phyloP scores from a whole-genome alignment of 1,284 basidiomycete species.

The Leccinum ponderosum region DNA sequence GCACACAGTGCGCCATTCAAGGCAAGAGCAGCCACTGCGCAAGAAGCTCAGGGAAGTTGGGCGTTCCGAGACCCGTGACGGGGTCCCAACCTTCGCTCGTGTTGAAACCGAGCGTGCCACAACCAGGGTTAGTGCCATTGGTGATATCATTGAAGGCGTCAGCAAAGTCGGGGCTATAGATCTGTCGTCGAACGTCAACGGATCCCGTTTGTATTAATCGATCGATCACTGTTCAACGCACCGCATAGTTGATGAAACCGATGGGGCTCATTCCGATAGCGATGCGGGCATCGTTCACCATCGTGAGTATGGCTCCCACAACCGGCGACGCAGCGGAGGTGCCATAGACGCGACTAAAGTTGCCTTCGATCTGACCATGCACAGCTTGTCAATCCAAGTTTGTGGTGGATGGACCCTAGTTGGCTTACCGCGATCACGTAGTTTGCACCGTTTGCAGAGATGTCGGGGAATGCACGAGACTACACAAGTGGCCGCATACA shows the following conservation, averaged over 20 bases:
- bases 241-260: conserved; percentile 41
- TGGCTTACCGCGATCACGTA: conserved; percentile 36
- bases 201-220: background rate
- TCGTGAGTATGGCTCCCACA: conserved; percentile 44
- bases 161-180: conserved; percentile 27
- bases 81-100: conserved; percentile 42
- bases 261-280: conserved; percentile 38
- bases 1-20: conserved; percentile 9
- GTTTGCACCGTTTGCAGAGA: conserved; percentile 44
- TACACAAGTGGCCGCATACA: background rate
- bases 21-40: conserved; percentile 7
- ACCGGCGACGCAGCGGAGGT: conserved; percentile 46
- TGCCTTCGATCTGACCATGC: conserved; percentile 32
- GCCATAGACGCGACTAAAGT: conserved; percentile 37
- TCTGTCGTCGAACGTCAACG: conserved; percentile 16
- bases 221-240: conserved; percentile 5
- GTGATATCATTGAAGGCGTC: conserved; percentile 45
- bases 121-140: conserved; percentile 44
- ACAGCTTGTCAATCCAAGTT: background rate
- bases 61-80: conserved; percentile 40
- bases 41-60: conserved; percentile 30
- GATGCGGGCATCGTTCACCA: conserved; percentile 51
- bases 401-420: background rate
- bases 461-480: conserved; percentile 48
- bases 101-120: conserved; percentile 37